Evolutionary conservation across 176 grass and related monocot genomes (phyloP).

Genomic region (Panicum miliaceum): DNA sequence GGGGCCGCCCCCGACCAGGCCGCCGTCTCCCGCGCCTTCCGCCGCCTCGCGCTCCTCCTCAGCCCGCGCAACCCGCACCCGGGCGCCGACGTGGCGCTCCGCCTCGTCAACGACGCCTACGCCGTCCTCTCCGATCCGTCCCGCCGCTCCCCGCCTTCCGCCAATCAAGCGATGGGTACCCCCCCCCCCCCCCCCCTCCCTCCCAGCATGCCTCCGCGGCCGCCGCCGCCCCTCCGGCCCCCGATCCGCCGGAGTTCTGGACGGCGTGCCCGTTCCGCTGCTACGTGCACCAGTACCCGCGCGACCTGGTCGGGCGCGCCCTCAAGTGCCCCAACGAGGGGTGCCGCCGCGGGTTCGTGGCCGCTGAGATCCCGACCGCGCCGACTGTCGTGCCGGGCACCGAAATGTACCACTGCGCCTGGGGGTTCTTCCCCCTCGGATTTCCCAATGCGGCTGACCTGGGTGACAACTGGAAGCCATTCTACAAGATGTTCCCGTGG

Average conservation of each 20-base stretch:
- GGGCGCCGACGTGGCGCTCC: conserved; percentile 51
- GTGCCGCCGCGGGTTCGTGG: conserved; percentile 69
- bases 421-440: conserved; percentile 96
- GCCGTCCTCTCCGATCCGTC: conserved; percentile 54
- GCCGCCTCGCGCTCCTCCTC: conserved; percentile 70
- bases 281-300: conserved; percentile 74
- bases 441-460: conserved; percentile 61
- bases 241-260: conserved; percentile 61
- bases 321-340: conserved; percentile 73
- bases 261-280: conserved; percentile 84
- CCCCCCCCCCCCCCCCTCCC: conserved; percentile 13
- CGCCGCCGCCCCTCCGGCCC: not conserved
- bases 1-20: conserved; percentile 29
- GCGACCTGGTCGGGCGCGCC: conserved; percentile 56
- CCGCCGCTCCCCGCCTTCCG: conserved; percentile 27
- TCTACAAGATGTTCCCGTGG: conserved; percentile 66
- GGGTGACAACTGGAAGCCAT: conserved; percentile 63
- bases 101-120: conserved; percentile 59
- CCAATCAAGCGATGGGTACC: not conserved
- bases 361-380: conserved; percentile 54
- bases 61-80: conserved; percentile 42
- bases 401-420: conserved; percentile 96
- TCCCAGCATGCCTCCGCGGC: conserved; percentile 19
- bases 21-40: conserved; percentile 52
- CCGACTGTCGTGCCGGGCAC: conserved; percentile 84